Base-by-base conservation (phyloP, 306 rosid species). In the Glycine soja region DNA sequence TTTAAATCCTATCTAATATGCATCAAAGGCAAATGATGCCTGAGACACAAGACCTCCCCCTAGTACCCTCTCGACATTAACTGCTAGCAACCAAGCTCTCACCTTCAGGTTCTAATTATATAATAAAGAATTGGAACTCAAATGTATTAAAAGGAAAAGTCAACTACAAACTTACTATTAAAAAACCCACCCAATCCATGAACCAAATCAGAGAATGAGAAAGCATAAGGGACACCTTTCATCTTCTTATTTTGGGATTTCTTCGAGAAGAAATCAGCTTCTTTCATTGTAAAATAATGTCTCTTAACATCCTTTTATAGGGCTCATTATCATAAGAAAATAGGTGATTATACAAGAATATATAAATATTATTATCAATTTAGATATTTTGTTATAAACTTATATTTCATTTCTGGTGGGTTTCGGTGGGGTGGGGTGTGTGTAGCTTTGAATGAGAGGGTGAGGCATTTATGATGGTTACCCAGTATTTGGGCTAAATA, bases 1-100 rank as follows among this genome's bases (percentile, higher is more conserved):
- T 63, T 19, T 13, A 42, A 40, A 34, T 36, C 47, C 38, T 24
- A 24, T 46, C 57, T 70, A 72, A 32, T 47, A 59, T 54, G 36
- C 59, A 74, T 47, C 53, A 47, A 74, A 81, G 45, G 75, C 34
- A 42, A 72, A 61, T 50, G 53, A 34, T 62, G 15, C 58, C 76
- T 62, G 10, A 36, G 38, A 12, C 46, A 7, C 46, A 42, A 42
- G 46, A 42, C 46, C 46, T 42, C 46, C 30, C 30, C 30, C 46
- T 0, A 42, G 46, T 42, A 42, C 46, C 46, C 46, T 42, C 46
- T 36, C 2, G 3, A 74, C 15, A 64, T 19, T 40, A 64, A 74
- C 15, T 30, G 36, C 78, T 38, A 76, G 16, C 59, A 76, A 42
- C 46, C 46, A 42, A 59, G 50, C 63, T 53, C 74, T 16, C 47